phyloP scores from a whole-genome alignment of 257 asterid genomes.

The Verbascum thapsus region DNA sequence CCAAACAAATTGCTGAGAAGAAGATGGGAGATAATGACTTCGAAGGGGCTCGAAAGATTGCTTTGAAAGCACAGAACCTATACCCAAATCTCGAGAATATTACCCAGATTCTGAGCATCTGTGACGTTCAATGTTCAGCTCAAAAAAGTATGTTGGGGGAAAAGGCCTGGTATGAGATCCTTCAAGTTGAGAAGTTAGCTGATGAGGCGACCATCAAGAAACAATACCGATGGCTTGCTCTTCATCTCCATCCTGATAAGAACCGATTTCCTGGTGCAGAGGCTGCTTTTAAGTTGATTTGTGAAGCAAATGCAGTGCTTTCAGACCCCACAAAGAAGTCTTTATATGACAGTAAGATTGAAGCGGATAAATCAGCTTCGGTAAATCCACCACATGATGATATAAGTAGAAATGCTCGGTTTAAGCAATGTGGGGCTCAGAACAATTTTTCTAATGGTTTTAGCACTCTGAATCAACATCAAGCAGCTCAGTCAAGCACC shows the following conservation, averaged over 20 bases:
- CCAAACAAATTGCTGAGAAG: conserved; percentile 65
- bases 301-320: conserved; percentile 75
- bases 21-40: conserved; percentile 67
- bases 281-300: conserved; percentile 82
- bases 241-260: conserved; percentile 85
- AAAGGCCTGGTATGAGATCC: conserved; percentile 77
- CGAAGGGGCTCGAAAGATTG: conserved; percentile 64
- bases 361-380: conserved; percentile 39
- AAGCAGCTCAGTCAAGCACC: conserved; percentile 39
- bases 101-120: conserved; percentile 63
- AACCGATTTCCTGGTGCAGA: conserved; percentile 88
- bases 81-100: conserved; percentile 74
- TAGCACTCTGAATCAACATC: conserved; percentile 41
- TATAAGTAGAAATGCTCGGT: conserved; percentile 35
- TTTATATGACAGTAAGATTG: conserved; percentile 50
- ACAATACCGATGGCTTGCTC: conserved; percentile 79
- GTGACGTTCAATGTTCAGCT: conserved; percentile 78
- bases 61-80: conserved; percentile 64
- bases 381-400: conserved; percentile 49
- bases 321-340: conserved; percentile 62
- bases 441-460: conserved; percentile 41
- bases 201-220: conserved; percentile 66
- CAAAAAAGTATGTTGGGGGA: conserved; percentile 50
- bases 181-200: conserved; percentile 59
- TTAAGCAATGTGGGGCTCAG: conserved; percentile 35